phyloP scores from a whole-genome alignment of 129 eudicot genomes.

The Deinandra increscens region DNA sequence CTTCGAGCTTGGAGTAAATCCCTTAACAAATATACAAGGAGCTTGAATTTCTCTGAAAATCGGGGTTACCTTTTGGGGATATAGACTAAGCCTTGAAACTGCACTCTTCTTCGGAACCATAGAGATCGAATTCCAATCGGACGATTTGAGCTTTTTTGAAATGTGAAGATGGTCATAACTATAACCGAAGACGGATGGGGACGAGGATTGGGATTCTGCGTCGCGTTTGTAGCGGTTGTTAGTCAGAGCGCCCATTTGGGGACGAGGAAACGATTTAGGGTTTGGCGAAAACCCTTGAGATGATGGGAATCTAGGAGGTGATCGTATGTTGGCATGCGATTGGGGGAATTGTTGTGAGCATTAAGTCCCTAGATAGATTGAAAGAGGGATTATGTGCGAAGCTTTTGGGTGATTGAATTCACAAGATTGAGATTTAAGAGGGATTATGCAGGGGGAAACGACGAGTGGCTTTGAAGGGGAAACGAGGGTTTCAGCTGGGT shows the following conservation, averaged over 20 bases:
- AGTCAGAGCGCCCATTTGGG: slow-evolving; percentile 54
- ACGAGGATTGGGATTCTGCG: slow-evolving; percentile 11
- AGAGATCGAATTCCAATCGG: not conserved
- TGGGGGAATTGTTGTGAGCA: not conserved
- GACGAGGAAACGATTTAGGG: slow-evolving; percentile 13
- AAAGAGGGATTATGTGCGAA: not conserved
- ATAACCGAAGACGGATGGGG: slow-evolving; percentile 7
- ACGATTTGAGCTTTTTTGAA: slow-evolving; percentile 44
- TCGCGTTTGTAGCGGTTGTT: slow-evolving; percentile 43
- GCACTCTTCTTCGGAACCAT: not conserved
- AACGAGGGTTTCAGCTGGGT: not conserved
- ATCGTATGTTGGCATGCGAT: slow-evolving; percentile 26
- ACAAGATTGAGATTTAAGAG: too few relatives aligned
- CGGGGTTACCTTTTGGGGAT: slow-evolving; percentile 37
- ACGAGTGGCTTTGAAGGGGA: not conserved
- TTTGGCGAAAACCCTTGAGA: slow-evolving; percentile 15
- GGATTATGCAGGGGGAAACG: too few relatives aligned
- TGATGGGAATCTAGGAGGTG: not conserved
- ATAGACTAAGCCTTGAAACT: slow-evolving; percentile 29
- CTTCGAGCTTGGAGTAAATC: slow-evolving; percentile 13
- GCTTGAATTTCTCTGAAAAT: slow-evolving; percentile 54
- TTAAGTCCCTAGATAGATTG: slow-evolving; percentile 1
- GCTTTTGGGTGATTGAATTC: not conserved
- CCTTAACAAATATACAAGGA: slow-evolving; percentile 37
- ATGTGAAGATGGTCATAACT: slow-evolving; percentile 14